Base-by-base conservation (phyloP, 176 grass and related monocot genomes). In the Lolium multiflorum region DNA sequence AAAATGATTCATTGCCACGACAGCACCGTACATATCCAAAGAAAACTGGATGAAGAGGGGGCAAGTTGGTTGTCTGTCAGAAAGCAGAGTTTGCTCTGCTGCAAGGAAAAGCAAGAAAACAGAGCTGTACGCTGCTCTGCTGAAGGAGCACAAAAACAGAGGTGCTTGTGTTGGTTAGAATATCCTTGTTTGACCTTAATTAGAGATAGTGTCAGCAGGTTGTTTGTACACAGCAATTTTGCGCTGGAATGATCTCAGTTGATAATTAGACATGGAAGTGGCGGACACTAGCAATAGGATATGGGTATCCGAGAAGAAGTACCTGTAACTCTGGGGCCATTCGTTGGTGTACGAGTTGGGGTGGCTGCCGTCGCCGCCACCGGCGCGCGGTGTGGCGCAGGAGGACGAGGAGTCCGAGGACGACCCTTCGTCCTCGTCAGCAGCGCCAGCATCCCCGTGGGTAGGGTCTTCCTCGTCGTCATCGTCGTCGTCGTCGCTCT, bases 321-420 rank as follows among this genome's bases (percentile, higher is more conserved):
- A 56, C 52, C 52, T 62, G 96, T 98, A 98, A 67, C 96, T 98
- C 88, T 95, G 96, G 70, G 93, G 96, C 96, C 92, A 96, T 74
- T 90, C 86, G 26, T 93, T 89, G 78, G 84, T 88, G 88, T 98
- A 96, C 25, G 93, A 98, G 86, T 72, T 89, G 5, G 88, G 90
- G 76, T 83, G 92, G 93, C 91, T 89, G 22, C 20, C 75, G 52
- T 46, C 70, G n/a, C 70, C 70, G 18, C 4, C 18, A 9, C 70
- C 39, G 4, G 10, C 74, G 74, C 50, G 81, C 43, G 81, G 87
- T 65, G 65, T 91, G 84, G 56, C 67, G 85, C 83, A 89, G 7
- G 93, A 9, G 44, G 44, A 91, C 2, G 93, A 92, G 1, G 83
- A 87, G 43, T 56, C 52, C 1, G 95, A 91, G 21, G 35, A 67